Base-by-base conservation (phyloP, 1,139 yeast species). In the Yarrowia galli region DNA sequence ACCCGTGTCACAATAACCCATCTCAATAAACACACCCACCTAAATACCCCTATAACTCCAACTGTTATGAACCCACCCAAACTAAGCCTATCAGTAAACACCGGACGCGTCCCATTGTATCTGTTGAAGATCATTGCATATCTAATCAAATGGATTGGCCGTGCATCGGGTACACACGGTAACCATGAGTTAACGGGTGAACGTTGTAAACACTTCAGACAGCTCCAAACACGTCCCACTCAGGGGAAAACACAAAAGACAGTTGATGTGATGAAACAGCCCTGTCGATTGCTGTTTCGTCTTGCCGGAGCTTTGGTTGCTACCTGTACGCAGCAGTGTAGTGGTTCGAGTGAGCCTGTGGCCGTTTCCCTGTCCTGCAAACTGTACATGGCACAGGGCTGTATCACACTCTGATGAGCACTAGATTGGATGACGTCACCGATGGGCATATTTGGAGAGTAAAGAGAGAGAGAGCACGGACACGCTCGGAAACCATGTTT, bases 371-470 rank as follows among this genome's bases (percentile, higher is more conserved):
- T n/a, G n/a, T n/a, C 28, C 10, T 48, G 53, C 38, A 15, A 8
- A 12, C 51, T 25, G 36, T 48, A 48, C 53, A n/a, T 10, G 23
- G 13, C 13, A n/a, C 53, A 25, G 36, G 22, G 36, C 35, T 48
- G 22, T 48, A 46, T 12, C 38, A 18, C 22, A 28, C 53, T 28
- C 38, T 28, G 53, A 48, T 48, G 16, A n/a, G 16, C 36, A 28
- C 38, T 28, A 48, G 53, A 32, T 46, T 46, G 51, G 32, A 35
- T 46, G 51, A 46, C 53, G 53, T 48, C 53, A 48, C 38, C 38
- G 53, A 23, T 46, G 51, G 51, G 35, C 20, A 28, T 8, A 28
- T 28, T n/a, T 2, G 32, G 6, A 28, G 8, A 1, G 28, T 28
- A 28, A 28, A 7, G n/a, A n/a, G n/a, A n/a, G n/a, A 45, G 18